Conservation (phyloP, 2,329 filamentous ascomycete species). For the Lecanicillium sp. region DNA sequence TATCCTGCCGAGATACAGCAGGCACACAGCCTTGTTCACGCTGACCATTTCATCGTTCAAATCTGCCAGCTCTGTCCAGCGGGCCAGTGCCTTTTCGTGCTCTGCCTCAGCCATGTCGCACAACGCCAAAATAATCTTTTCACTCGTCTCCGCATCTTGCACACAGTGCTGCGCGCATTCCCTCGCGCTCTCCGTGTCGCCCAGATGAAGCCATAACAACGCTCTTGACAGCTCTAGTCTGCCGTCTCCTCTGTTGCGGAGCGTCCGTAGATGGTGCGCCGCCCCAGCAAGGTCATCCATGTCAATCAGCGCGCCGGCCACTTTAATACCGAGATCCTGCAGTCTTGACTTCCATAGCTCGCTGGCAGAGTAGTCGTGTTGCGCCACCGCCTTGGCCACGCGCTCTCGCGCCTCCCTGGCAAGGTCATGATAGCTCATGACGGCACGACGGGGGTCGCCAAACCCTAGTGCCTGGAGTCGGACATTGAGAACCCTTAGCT, state of each 20-base stretch:
- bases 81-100: conserved; percentile 54
- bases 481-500: conserved; percentile 73
- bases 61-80: conserved; percentile 49
- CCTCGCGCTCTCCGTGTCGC: conserved; percentile 64
- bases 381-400: conserved; percentile 38
- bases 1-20: conserved; percentile 75
- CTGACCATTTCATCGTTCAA: conserved; percentile 59
- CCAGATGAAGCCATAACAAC: conserved; percentile 70
- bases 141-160: conserved; percentile 24
- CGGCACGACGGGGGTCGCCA: conserved; percentile 71
- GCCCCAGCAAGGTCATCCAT: conserved; percentile 86
- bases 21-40: conserved; percentile 77
- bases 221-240: conserved; percentile 44
- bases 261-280: conserved; percentile 58
- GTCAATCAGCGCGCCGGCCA: conserved; percentile 63
- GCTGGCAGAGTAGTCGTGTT: conserved; percentile 44
- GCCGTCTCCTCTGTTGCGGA: conserved; percentile 35
- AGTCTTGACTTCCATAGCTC: conserved; percentile 66
- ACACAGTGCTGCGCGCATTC: conserved; percentile 34
- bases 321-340: conserved; percentile 63
- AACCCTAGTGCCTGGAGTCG: conserved; percentile 81
- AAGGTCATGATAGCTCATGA: conserved; percentile 88
- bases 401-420: conserved; percentile 66
- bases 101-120: conserved; percentile 72
- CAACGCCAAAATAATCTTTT: conserved; percentile 56